A percentile compares a stretch with the other conserved stretches of the same genome.
phyloP scores from a whole-genome alignment of 805 yeast species.

The Candida sithepensis region DNA sequence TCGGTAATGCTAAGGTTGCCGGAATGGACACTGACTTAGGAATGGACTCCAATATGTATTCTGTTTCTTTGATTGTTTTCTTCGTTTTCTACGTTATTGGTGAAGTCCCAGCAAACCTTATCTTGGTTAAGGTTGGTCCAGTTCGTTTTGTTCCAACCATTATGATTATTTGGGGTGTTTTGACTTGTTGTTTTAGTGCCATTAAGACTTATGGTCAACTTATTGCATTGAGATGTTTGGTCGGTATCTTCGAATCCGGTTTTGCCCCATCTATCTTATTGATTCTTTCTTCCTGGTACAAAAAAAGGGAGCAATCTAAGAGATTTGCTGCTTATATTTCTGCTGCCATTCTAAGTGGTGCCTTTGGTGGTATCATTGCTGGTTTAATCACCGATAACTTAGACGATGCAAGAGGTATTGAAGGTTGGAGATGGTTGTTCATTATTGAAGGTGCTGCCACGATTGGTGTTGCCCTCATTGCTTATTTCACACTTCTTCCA shows the following conservation, averaged over 20 bases:
- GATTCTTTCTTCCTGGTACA: slow-evolving; percentile 37
- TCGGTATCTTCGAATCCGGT: slow-evolving; percentile 42
- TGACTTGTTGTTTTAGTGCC: slow-evolving; percentile 32
- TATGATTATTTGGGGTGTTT: slow-evolving; percentile 37
- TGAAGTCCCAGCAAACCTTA: slow-evolving; percentile 38
- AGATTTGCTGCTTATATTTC: slow-evolving; percentile 29
- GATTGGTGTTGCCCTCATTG: slow-evolving; percentile 30
- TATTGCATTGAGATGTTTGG: slow-evolving; percentile 32
- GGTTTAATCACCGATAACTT: slow-evolving; percentile 43
- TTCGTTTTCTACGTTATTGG: slow-evolving; percentile 38
- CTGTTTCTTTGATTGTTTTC: slow-evolving; percentile 15
- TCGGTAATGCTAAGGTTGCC: slow-evolving; percentile 29
- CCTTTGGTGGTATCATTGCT: slow-evolving; percentile 25
- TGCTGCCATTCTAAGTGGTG: slow-evolving; percentile 41
- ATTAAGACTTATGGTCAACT: slow-evolving; percentile 25
- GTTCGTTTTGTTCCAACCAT: slow-evolving; percentile 35
- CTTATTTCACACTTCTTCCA: slow-evolving; percentile 16
- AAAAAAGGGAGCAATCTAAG: slow-evolving; percentile 30
- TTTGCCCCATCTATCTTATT: slow-evolving; percentile 39
- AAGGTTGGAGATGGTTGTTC: slow-evolving; percentile 52
- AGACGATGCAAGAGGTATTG: slow-evolving; percentile 43
- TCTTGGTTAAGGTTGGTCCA: slow-evolving; percentile 32
- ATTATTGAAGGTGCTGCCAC: slow-evolving; percentile 46
- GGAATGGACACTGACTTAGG: slow-evolving; percentile 9
- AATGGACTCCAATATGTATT: slow-evolving; percentile 5